Conservation (phyloP, 768 basidiomycete species). For the Dictyophora rubrovolvata region DNA sequence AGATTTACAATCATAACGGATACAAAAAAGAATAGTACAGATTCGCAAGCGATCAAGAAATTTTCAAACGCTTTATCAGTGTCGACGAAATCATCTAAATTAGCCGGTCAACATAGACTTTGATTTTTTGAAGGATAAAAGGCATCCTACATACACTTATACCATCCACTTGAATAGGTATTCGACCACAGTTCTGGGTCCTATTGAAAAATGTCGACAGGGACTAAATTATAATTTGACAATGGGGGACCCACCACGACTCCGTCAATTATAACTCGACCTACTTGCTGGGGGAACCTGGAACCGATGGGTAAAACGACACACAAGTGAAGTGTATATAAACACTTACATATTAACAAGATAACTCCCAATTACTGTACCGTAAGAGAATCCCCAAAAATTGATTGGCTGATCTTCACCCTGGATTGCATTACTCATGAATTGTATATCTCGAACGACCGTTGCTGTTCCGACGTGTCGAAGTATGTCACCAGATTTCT, state of each 20-base stretch:
- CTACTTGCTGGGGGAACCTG: slow-evolving; percentile 23
- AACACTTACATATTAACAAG: slow-evolving; percentile 22
- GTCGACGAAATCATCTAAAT: slow-evolving; percentile 16
- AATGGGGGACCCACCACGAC: slow-evolving; percentile 13
- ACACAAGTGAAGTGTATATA: not conserved
- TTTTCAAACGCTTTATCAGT: slow-evolving; percentile 18
- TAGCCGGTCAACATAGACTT: slow-evolving; percentile 12
- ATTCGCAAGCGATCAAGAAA: slow-evolving; percentile 20
- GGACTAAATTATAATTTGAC: not conserved
- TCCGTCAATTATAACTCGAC: slow-evolving; percentile 22
- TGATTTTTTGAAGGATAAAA: too few species aligned
- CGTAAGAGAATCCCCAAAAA: slow-evolving; percentile 24
- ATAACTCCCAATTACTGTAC: slow-evolving; percentile 22
- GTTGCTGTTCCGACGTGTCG: slow-evolving; percentile 23
- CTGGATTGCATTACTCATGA: slow-evolving; percentile 18
- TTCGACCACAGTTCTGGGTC: slow-evolving; percentile 21
- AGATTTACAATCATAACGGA: not conserved
- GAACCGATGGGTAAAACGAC: not conserved
- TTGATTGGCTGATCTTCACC: slow-evolving; percentile 21
- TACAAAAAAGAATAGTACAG: slow-evolving; percentile 12
- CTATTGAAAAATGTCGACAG: not conserved
- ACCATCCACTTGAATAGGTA: slow-evolving; percentile 10
- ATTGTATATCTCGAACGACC: slow-evolving; percentile 24
- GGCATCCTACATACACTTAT: not conserved
- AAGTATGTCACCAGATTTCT: slow-evolving; percentile 20